Evolutionary conservation across 495 filamentous ascomycete genomes (phyloP).

Genomic region (Aspergillus baeticus): DNA sequence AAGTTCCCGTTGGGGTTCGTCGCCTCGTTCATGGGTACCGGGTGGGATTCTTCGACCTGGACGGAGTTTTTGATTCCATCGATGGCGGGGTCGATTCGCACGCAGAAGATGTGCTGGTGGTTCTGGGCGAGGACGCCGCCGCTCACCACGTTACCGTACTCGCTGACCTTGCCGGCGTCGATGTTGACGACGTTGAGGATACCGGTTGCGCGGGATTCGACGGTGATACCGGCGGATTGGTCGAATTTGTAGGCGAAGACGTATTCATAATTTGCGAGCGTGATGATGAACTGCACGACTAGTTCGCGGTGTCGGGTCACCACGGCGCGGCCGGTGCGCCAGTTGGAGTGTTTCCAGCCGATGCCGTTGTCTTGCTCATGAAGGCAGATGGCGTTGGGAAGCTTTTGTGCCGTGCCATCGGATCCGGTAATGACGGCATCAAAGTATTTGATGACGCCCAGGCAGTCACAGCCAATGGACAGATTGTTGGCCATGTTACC

Average conservation of each 20-base stretch:
- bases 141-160: constrained; percentile 83
- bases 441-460: constrained; percentile 68
- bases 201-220: constrained; percentile 85
- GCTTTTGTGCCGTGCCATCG: constrained; percentile 51
- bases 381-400: constrained; percentile 66
- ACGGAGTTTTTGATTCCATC: constrained; percentile 73
- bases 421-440: constrained; percentile 56
- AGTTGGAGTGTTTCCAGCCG: constrained; percentile 72
- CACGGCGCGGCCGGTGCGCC: constrained; percentile 63
- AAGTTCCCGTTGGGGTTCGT: constrained; percentile 85
- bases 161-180: constrained; percentile 54
- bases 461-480: constrained; percentile 67
- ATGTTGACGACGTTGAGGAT: constrained; percentile 89
- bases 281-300: constrained; percentile 75
- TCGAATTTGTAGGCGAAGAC: constrained; percentile 88
- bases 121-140: constrained; percentile 79
- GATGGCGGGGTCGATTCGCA: constrained; percentile 82
- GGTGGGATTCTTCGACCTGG: constrained; percentile 69
- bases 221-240: constrained; percentile 75
- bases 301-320: constrained; percentile 61
- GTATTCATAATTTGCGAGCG: constrained; percentile 83
- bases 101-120: constrained; percentile 91
- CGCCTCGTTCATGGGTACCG: constrained; percentile 63
- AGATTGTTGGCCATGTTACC: constrained; percentile 71
- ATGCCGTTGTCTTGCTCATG: constrained; percentile 73